Conservation (phyloP, 768 basidiomycete genomes). For the Trametes sanguinea region DNA sequence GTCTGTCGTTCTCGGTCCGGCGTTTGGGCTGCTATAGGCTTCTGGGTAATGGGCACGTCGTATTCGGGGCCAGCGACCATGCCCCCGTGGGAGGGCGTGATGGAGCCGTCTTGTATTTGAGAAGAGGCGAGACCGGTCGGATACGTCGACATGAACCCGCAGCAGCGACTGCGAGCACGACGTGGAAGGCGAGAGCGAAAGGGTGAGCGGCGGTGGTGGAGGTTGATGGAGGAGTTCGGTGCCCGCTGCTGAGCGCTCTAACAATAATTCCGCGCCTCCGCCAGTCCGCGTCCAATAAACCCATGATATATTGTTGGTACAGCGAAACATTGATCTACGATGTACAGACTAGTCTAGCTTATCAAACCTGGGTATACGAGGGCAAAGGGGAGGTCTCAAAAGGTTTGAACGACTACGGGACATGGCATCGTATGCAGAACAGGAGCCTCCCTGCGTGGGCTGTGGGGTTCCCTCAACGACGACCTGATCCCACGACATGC, state of each 20-base stretch:
- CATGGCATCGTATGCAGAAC: too few species aligned
- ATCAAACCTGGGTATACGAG: background rate
- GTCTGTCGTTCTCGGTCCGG: constrained; percentile 28
- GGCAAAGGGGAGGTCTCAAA: background rate
- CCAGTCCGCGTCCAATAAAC: background rate
- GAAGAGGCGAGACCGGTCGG: constrained; percentile 39
- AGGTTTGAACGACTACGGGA: background rate
- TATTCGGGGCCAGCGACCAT: constrained; percentile 63
- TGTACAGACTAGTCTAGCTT: background rate
- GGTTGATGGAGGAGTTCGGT: constrained; percentile 16
- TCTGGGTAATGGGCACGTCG: constrained; percentile 56
- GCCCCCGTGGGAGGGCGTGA: constrained; percentile 55
- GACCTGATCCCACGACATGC: background rate
- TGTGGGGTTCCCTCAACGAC: constrained; percentile 6
- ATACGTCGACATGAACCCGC: constrained; percentile 45
- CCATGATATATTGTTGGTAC: constrained; percentile 7
- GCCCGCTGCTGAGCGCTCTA: constrained; percentile 1
- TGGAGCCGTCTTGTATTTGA: constrained; percentile 32
- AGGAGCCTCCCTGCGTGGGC: background rate
- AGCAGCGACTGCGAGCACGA: constrained; percentile 4
- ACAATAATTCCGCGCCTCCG: constrained; percentile 9
- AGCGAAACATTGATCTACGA: background rate
- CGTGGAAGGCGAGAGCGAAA: constrained; percentile 12
- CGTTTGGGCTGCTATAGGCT: constrained; percentile 25
- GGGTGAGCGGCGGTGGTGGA: constrained; percentile 14